Base-by-base conservation (phyloP, 495 filamentous ascomycete species). In the Podospora comata region DNA sequence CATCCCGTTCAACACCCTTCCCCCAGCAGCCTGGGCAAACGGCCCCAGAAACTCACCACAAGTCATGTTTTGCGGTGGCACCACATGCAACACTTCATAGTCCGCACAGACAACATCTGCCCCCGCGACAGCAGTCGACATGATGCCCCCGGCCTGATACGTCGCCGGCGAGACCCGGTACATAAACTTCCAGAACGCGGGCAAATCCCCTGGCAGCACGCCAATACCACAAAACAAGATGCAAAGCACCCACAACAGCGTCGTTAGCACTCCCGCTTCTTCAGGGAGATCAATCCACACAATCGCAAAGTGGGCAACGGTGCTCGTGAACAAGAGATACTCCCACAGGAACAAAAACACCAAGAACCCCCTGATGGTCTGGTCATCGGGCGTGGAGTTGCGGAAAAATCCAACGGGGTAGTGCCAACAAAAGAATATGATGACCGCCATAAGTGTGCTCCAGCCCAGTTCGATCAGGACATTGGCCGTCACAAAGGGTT, bases 341-440 rank as follows among this genome's bases (percentile, higher is more conserved):
- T 79, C 74, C 66, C 79, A 82, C 30, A 80, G 65, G 1, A 81
- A 64, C 74, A 81, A 73, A 65, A 80, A 74, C 68, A 81, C 53
- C 19, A 55, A 55, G 15, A 55, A 55, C 19, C 53, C 53, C 15
- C 71, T 0, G 70, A 70, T 4, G 70, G 68, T 34, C 76, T 72
- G 3, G 86, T 80, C 62, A 83, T 75, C 53, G 53, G 53, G 19
- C 27, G 71, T 76, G 9, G 82, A 68, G 7, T 73, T 70, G 2
- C 66, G 48, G 0, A 82, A 80, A 67, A 87, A 81, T 1, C 86
- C 84, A 9, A 79, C 79, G 1, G 81, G 82, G 74, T 82, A 88
- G 73, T 87, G 88, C 77, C 80, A 87, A 72, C 82, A 85, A 13
- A 80, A 68, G 69, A 84, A 88, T 73, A 85, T 87, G 11, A 86